Conservation (phyloP, 371 early-diverging fungal species). For the Mucor indicus region DNA sequence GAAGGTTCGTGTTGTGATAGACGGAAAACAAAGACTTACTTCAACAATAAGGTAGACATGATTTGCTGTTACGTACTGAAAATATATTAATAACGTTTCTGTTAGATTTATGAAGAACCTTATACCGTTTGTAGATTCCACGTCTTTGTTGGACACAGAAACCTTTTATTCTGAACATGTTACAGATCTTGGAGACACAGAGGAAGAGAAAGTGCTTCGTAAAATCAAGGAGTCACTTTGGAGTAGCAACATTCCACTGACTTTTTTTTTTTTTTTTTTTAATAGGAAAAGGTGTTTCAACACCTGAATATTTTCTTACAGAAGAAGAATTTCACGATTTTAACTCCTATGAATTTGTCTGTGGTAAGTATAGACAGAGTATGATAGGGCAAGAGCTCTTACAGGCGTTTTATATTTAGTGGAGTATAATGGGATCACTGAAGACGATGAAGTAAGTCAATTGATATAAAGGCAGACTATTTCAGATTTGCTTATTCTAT, state of each 20-base stretch:
- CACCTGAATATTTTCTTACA: too few species aligned
- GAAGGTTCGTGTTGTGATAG: slow-evolving; percentile 24
- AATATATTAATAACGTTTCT: neutral
- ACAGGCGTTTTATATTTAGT: slow-evolving; percentile 10
- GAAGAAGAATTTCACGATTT: slow-evolving; percentile 14
- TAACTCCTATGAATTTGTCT: slow-evolving; percentile 17
- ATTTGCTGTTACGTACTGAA: neutral
- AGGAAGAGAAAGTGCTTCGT: neutral
- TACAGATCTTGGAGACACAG: slow-evolving; percentile 2
- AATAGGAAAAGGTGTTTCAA: too few species aligned
- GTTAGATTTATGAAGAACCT: slow-evolving; percentile 38
- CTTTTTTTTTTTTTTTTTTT: too few species aligned
- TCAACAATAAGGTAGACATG: slow-evolving; percentile 22
- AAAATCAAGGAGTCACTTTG: neutral
- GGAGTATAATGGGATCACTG: slow-evolving; percentile 24
- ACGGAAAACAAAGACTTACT: slow-evolving; percentile 41
- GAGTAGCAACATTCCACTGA: too few species aligned
- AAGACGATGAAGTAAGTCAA: slow-evolving; percentile 28
- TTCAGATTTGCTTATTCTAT: neutral
- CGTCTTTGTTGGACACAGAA: slow-evolving; percentile 2
- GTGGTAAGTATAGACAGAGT: slow-evolving; percentile 17
- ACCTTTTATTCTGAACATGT: slow-evolving; percentile 3
- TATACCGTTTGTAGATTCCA: slow-evolving; percentile 23
- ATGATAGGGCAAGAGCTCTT: neutral
- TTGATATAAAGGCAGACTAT: neutral